Conservation (phyloP, 441 rosid genomes). For the Lepidium campestre region DNA sequence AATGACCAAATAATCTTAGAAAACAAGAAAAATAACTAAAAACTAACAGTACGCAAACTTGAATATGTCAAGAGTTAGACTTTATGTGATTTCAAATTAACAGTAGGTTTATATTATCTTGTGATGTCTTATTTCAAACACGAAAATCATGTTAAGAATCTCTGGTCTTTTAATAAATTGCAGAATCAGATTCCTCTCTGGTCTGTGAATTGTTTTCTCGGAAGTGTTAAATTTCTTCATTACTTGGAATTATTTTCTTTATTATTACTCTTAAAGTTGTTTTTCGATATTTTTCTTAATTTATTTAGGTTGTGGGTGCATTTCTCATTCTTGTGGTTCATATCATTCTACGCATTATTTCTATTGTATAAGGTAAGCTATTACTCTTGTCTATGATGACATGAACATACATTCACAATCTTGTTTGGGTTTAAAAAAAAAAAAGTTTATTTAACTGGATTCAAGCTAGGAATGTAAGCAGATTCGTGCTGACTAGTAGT, state of each 20-base stretch:
- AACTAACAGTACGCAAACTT: not conserved
- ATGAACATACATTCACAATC: too few species aligned
- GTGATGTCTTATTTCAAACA: not conserved
- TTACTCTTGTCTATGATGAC: not conserved
- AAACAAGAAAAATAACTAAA: not conserved
- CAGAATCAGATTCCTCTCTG: conserved; percentile 70
- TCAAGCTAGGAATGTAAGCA: conserved; percentile 65
- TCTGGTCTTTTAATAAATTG: conserved; percentile 3
- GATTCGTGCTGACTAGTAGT: conserved; percentile 55
- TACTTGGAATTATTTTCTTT: conserved; percentile 47
- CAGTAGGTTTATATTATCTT: too few species aligned
- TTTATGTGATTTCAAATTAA: too few species aligned
- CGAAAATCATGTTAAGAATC: not conserved
- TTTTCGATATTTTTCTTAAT: too few species aligned
- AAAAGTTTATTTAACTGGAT: conserved; percentile 31
- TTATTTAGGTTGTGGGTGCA: conserved; percentile 87
- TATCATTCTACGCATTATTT: conserved; percentile 66
- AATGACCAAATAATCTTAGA: not conserved
- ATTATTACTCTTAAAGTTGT: not conserved
- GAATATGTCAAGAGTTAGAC: not conserved
- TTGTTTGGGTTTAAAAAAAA: too few species aligned
- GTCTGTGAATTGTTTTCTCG: too few species aligned
- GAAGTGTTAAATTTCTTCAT: too few species aligned
- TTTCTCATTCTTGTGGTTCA: conserved; percentile 70
- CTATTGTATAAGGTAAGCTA: conserved; percentile 69